These are phyloP conservation scores for Arachis monticola DNA, from an alignment of 331 rosid genomes.

Conservation along the genomic window DNA sequence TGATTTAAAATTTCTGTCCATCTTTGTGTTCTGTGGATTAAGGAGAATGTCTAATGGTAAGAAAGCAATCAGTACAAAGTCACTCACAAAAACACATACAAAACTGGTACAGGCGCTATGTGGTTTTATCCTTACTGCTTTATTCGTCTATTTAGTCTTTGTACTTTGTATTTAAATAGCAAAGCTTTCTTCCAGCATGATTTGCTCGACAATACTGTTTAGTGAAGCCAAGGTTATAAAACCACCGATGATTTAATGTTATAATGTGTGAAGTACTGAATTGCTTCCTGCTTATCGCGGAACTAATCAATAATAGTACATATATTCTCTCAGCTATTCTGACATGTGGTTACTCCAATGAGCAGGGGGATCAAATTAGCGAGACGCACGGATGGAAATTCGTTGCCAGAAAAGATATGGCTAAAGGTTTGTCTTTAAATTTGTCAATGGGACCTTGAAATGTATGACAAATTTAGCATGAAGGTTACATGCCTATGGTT, in stretches of 20 bases:
- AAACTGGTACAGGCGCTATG: no score
- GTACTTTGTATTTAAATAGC: no score
- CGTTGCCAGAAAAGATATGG: constrained; percentile 79
- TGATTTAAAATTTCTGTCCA: not conserved
- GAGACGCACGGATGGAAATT: constrained; percentile 51
- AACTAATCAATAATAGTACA: constrained; percentile 13
- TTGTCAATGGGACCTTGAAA: constrained; percentile 13
- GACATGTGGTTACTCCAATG: constrained; percentile 19
- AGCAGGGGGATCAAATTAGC: constrained; percentile 62
- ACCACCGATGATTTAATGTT: constrained; percentile 3
- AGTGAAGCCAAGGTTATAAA: constrained; percentile 1
- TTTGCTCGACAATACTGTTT: constrained; percentile 15
- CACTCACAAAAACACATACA: no score
- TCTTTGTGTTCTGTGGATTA: not conserved
- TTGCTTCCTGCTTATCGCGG: not conserved
- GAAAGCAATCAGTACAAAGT: no score
- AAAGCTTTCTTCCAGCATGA: not conserved
- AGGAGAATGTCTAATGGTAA: no score
- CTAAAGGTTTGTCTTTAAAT: constrained; percentile 58
- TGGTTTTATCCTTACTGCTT: no score
- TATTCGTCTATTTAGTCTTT: no score
- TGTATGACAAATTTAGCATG: not conserved
- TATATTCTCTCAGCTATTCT: constrained; percentile 8
- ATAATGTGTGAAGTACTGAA: no score
- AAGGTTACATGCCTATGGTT: constrained; percentile 7